A percentile compares a stretch with the other conserved stretches of the same genome.
These are phyloP conservation scores for Podila horticola DNA, from an alignment of 192 early-diverging fungal species.

Conservation along the genomic window DNA sequence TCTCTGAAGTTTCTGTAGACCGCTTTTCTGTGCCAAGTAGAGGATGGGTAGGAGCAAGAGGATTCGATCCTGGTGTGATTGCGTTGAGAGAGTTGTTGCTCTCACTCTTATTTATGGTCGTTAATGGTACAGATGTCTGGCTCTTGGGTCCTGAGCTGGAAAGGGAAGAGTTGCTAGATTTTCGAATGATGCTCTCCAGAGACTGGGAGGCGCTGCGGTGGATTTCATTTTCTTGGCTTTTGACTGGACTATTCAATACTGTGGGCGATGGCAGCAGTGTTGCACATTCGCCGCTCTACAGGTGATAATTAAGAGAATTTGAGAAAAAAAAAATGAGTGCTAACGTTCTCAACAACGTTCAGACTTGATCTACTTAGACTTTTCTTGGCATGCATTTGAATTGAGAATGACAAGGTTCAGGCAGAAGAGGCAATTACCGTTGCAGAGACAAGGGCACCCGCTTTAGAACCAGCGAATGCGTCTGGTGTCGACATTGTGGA, in stretches of 20 bases:
- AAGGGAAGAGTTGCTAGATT: slow-evolving; percentile 18
- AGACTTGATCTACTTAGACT: not conserved
- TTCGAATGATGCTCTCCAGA: slow-evolving; percentile 33
- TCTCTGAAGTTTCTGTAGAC: no score
- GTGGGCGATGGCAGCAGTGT: not conserved
- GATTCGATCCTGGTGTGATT: not conserved
- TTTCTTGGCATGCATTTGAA: not conserved
- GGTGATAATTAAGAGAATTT: not conserved
- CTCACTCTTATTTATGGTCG: not conserved
- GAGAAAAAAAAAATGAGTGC: not conserved
- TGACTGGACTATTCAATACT: not conserved
- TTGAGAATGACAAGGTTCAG: not conserved
- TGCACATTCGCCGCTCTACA: not conserved
- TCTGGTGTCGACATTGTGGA: slow-evolving; percentile 5
- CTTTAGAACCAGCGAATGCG: slow-evolving; percentile 7
- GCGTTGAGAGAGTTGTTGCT: not conserved
- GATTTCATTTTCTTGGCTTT: not conserved
- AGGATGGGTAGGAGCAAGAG: not conserved
- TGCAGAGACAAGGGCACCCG: slow-evolving; percentile 13
- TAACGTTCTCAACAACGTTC: not conserved
- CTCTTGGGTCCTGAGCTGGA: not conserved
- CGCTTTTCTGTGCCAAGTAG: no score
- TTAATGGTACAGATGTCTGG: not conserved
- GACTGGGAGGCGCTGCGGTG: slow-evolving; percentile 25
- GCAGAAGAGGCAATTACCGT: slow-evolving; percentile 9